Evolutionary conservation across 805 yeast genomes (phyloP).

Genomic region (Metschnikowia lunata): DNA sequence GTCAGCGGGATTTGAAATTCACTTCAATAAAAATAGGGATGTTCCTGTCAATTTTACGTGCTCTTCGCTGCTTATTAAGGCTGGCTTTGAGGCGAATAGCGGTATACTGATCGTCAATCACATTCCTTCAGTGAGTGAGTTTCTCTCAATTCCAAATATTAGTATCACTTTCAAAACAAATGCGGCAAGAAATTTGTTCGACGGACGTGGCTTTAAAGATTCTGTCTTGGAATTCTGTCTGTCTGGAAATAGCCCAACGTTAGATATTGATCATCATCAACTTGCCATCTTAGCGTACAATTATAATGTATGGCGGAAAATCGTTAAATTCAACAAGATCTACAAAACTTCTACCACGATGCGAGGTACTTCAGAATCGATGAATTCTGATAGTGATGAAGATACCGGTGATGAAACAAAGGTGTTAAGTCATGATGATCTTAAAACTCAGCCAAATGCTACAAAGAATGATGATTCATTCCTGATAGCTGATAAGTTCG

Average conservation of each 20-base stretch:
- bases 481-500: slow-evolving; percentile 2
- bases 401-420: slow-evolving; percentile 4
- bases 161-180: slow-evolving; percentile 35
- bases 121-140: slow-evolving; percentile 16
- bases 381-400: slow-evolving; percentile 12
- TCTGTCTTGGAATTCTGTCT: slow-evolving; percentile 35
- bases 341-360: not conserved
- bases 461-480: too few relatives aligned
- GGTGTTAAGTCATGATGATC: not conserved
- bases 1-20: slow-evolving; percentile 36
- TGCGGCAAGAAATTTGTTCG: slow-evolving; percentile 27
- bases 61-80: slow-evolving; percentile 30
- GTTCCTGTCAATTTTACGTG: slow-evolving; percentile 31
- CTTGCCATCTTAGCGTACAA: slow-evolving; percentile 33
- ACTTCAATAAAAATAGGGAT: slow-evolving; percentile 29
- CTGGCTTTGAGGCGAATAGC: slow-evolving; percentile 17
- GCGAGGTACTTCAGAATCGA: not conserved
- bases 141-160: slow-evolving; percentile 33
- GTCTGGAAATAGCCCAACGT: slow-evolving; percentile 35
- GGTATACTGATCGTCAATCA: not conserved
- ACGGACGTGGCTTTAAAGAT: slow-evolving; percentile 34
- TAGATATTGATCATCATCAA: slow-evolving; percentile 34
- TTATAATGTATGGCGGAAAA: slow-evolving; percentile 27
- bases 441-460: not conserved
- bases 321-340: slow-evolving; percentile 19